These are phyloP conservation scores for Hypoxylon cercidicola DNA, from an alignment of 495 filamentous ascomycete genomes.

Conservation along the genomic window DNA sequence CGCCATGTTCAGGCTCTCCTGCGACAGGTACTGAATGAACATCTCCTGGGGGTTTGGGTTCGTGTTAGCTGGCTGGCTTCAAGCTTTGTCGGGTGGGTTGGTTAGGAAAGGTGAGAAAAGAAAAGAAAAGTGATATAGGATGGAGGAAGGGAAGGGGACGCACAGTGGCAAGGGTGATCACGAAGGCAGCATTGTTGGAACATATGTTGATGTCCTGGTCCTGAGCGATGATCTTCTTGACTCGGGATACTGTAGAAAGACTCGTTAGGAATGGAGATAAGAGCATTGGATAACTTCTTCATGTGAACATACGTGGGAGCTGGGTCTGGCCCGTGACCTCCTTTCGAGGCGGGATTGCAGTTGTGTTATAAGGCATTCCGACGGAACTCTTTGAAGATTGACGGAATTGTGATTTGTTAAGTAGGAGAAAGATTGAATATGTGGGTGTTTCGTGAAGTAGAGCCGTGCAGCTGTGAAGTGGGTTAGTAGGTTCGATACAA, in stretches of 20 bases:
- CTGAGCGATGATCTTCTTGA: constrained; percentile 90
- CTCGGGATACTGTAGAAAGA: constrained; percentile 74
- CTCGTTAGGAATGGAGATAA: constrained; percentile 9
- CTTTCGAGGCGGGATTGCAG: constrained; percentile 78
- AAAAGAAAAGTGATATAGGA: not conserved
- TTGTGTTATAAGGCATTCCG: constrained; percentile 88
- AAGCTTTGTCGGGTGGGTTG: constrained; percentile 3
- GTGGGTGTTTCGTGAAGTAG: not conserved
- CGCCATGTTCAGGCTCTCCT: constrained; percentile 86
- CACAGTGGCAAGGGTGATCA: constrained; percentile 90
- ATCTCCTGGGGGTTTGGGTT: constrained; percentile 86
- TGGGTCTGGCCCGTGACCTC: constrained; percentile 86
- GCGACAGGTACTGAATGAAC: constrained; percentile 92
- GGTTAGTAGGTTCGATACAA: not conserved
- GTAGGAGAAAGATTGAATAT: not conserved
- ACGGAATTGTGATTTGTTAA: not conserved
- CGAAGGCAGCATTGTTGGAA: constrained; percentile 94
- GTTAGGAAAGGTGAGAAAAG: constrained; percentile 3
- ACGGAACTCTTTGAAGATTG: not conserved
- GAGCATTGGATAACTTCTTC: too few relatives aligned
- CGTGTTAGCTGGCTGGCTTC: not conserved
- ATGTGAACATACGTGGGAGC: constrained; percentile 78
- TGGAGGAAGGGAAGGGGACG: constrained; percentile 27
- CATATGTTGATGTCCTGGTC: constrained; percentile 86
- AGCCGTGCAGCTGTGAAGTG: not conserved